Conservation (phyloP, 1,139 yeast genomes). For the Nakaseomyces sp. region DNA sequence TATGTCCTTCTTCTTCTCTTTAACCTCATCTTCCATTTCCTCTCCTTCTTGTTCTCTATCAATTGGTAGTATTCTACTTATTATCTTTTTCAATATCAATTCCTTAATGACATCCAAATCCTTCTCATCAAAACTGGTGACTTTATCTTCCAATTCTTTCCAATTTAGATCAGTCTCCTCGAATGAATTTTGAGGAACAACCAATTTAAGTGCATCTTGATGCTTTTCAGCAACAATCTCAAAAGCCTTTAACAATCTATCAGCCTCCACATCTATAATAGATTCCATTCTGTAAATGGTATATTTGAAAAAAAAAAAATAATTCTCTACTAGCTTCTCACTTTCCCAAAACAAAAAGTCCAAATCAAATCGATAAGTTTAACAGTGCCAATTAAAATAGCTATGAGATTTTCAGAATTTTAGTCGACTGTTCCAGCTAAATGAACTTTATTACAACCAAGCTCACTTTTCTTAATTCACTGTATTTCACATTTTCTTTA, state of each 20-base stretch:
- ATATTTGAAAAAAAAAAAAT: too few relatives aligned
- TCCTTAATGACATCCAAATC: slow-evolving; percentile 14
- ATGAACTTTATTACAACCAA: not conserved
- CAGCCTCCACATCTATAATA: not conserved
- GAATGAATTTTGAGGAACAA: not conserved
- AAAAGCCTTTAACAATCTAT: slow-evolving; percentile 5
- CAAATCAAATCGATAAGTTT: too few relatives aligned
- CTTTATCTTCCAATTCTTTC: slow-evolving; percentile 7
- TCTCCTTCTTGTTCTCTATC: slow-evolving; percentile 9
- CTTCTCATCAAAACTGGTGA: slow-evolving; percentile 1
- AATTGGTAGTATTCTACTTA: slow-evolving; percentile 12
- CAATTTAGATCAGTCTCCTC: slow-evolving; percentile 11
- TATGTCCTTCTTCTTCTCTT: not conserved
- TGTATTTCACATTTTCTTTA: too few relatives aligned
- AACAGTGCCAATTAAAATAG: too few relatives aligned
- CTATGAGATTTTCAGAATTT: too few relatives aligned
- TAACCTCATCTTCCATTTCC: slow-evolving; percentile 5
- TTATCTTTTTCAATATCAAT: slow-evolving; percentile 13
- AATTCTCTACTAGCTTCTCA: too few relatives aligned
- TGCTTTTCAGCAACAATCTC: slow-evolving; percentile 3
- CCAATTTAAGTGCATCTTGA: not conserved
- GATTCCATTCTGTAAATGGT: not conserved
- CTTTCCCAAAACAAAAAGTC: too few relatives aligned
- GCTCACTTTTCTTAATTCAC: not conserved
- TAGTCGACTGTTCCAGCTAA: too few relatives aligned